Conservation (phyloP, 192 early-diverging fungal genomes). For the Coemansia sp. region DNA sequence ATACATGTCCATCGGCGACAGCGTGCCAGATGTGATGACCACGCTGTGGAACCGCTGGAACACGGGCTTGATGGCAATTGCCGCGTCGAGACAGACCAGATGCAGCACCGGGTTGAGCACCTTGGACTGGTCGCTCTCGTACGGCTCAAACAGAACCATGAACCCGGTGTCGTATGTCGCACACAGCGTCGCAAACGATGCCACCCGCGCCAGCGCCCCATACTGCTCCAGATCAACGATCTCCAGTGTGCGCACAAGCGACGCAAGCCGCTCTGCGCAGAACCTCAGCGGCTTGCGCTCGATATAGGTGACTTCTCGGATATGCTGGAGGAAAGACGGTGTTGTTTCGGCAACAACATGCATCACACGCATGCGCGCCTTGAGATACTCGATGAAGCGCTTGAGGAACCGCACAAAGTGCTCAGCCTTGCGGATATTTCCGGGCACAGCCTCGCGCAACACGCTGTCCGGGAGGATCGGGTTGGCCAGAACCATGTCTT, state of each 20-base stretch:
- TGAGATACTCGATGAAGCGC: slow-evolving; percentile 97
- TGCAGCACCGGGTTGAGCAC: slow-evolving; percentile 96
- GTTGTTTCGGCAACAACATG: slow-evolving; percentile 98
- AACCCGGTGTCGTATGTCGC: slow-evolving; percentile 97
- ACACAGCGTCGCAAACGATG: slow-evolving; percentile 91
- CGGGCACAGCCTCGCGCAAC: slow-evolving; percentile 90
- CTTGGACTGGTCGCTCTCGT: slow-evolving; percentile 87
- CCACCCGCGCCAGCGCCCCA: slow-evolving; percentile 79
- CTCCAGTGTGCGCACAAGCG: slow-evolving; percentile 90
- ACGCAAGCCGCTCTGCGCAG: slow-evolving; percentile 88
- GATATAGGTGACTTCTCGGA: slow-evolving; percentile 93
- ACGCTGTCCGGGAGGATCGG: slow-evolving; percentile 94
- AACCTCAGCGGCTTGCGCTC: slow-evolving; percentile 95
- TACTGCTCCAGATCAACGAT: slow-evolving; percentile 89
- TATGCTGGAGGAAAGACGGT: slow-evolving; percentile 87
- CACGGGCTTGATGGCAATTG: slow-evolving; percentile 93
- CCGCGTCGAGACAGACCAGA: slow-evolving; percentile 92
- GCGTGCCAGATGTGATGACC: slow-evolving; percentile 98
- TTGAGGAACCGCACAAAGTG: slow-evolving; percentile 97
- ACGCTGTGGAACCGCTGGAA: slow-evolving; percentile 96
- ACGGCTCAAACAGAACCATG: slow-evolving; percentile 93
- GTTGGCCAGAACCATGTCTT: slow-evolving; percentile 89
- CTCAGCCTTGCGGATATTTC: slow-evolving; percentile 95
- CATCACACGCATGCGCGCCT: slow-evolving; percentile 93
- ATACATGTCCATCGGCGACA: slow-evolving; percentile 98